phyloP scores from a whole-genome alignment of 2,329 filamentous ascomycete genomes.

The Fusarium veterinarium region DNA sequence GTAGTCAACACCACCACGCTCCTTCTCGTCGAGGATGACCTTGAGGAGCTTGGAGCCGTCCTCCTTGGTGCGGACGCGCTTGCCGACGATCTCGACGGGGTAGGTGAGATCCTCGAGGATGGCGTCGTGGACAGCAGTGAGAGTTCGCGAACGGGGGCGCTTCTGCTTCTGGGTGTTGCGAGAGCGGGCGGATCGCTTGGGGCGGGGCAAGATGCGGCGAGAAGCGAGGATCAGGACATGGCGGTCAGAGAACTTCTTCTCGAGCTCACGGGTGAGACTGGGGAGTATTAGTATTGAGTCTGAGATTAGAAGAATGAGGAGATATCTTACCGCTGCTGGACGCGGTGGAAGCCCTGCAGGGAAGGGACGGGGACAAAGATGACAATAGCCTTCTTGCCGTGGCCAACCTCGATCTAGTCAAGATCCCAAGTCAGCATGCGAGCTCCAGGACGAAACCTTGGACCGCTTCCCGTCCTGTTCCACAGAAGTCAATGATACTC shows the following conservation, averaged over 20 bases:
- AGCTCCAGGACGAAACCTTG: conserved; percentile 78
- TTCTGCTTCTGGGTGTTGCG: conserved; percentile 98
- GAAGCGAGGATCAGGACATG: conserved; percentile 99
- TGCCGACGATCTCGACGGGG: conserved; percentile 99
- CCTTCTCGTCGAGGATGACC: conserved; percentile 99
- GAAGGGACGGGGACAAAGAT: conserved; percentile 99
- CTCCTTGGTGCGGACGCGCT: conserved; percentile 98
- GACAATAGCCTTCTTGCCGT: conserved; percentile 99
- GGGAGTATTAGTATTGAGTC: conserved; percentile 32
- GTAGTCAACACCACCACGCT: conserved; percentile 99
- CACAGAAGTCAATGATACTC: conserved; percentile 60
- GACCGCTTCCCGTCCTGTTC: conserved; percentile 83
- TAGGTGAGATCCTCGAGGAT: conserved; percentile 98
- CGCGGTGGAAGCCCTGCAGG: conserved; percentile 98
- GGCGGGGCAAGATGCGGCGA: conserved; percentile 97
- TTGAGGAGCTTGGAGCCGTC: conserved; percentile 98
- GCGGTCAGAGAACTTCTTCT: conserved; percentile 99
- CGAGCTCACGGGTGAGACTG: conserved; percentile 98
- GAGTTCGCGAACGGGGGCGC: conserved; percentile 96
- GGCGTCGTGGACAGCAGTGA: conserved; percentile 98
- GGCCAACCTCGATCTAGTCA: conserved; percentile 97
- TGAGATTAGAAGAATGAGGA: neutral
- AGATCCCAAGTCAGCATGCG: conserved; percentile 80
- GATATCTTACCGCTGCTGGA: conserved; percentile 94
- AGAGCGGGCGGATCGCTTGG: conserved; percentile 97